These are phyloP conservation scores for Malassezia slooffiae DNA, from an alignment of 1,284 basidiomycete genomes.

Conservation along the genomic window DNA sequence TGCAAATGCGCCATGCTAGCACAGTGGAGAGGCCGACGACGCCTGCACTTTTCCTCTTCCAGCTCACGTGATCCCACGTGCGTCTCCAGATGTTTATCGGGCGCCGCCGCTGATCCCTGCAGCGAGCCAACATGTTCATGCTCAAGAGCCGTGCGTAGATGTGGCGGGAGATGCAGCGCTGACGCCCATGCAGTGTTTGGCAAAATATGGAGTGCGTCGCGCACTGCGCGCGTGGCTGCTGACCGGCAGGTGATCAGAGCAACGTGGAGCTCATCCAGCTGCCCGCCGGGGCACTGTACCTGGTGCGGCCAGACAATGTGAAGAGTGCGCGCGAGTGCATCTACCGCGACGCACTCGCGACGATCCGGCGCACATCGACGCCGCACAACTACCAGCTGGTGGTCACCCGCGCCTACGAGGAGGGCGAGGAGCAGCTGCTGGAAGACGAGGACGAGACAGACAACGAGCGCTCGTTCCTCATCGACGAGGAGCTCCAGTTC, in stretches of 20 bases:
- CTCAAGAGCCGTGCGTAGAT: conserved; percentile 64
- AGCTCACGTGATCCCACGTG: conserved; percentile 9
- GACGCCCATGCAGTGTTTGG: conserved; percentile 84
- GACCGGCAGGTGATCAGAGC: conserved; percentile 23
- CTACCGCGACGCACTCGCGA: conserved; percentile 90
- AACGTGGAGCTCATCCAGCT: conserved; percentile 66
- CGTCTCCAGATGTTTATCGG: background rate
- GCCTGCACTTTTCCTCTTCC: background rate
- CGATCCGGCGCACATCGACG: conserved; percentile 68
- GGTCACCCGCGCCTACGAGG: conserved; percentile 84
- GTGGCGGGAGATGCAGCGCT: background rate
- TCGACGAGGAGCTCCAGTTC: conserved; percentile 72
- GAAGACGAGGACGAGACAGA: conserved; percentile 84
- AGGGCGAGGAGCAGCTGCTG: conserved; percentile 83
- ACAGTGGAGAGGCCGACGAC: background rate
- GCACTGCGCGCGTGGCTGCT: background rate
- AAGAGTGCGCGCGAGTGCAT: conserved; percentile 94
- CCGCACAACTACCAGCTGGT: conserved; percentile 90
- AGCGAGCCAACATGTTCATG: conserved; percentile 56
- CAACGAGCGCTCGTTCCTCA: conserved; percentile 72
- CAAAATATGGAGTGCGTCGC: conserved; percentile 74
- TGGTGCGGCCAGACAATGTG: conserved; percentile 78
- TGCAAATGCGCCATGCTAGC: conserved; percentile 35
- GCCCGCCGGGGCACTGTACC: conserved; percentile 77
- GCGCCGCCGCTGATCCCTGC: background rate